Evolutionary conservation across 176 grass and related monocot species (phyloP).

Genomic region (Elaeis guineensis): DNA sequence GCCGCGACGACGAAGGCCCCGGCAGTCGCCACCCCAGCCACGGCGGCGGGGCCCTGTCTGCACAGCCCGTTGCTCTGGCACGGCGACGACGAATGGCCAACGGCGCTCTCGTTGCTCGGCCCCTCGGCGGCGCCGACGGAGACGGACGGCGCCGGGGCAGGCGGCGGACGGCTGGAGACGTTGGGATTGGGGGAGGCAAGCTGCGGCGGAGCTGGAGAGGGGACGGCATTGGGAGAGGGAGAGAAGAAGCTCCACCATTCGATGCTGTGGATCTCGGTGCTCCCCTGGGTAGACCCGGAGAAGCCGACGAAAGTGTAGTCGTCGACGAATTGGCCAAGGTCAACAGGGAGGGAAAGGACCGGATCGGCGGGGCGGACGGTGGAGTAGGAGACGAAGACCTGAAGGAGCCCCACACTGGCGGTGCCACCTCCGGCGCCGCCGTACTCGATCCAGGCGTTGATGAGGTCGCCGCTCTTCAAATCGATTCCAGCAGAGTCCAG

Average conservation of each 20-base stretch:
- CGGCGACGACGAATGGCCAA: neutral
- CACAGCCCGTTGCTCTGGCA: constrained; percentile 19
- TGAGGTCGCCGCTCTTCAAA: constrained; percentile 44
- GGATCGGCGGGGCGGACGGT: constrained; percentile 30
- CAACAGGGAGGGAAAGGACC: constrained; percentile 39
- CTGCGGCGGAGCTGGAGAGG: neutral
- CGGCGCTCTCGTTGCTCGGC: constrained; percentile 6
- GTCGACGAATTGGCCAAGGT: constrained; percentile 31
- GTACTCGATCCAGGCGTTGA: constrained; percentile 86
- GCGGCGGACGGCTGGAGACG: constrained; percentile 5
- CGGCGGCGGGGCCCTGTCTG: constrained; percentile 38
- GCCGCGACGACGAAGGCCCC: constrained; percentile 59
- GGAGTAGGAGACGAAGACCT: constrained; percentile 70
- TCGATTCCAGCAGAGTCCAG: constrained; percentile 36
- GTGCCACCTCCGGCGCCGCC: neutral
- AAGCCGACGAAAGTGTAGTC: constrained; percentile 57
- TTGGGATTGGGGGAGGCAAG: neutral
- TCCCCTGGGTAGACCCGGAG: constrained; percentile 81
- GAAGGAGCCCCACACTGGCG: constrained; percentile 4
- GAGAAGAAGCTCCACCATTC: constrained; percentile 96
- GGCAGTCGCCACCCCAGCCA: constrained; percentile 64
- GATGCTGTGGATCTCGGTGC: constrained; percentile 83
- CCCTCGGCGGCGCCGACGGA: constrained; percentile 22
- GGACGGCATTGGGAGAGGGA: neutral
- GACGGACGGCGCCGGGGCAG: constrained; percentile 20